A percentile compares a stretch with the other conserved stretches of the same genome.
phyloP scores from a whole-genome alignment of 148 eudicot genomes.

The Tetragonia tetragonoides region DNA sequence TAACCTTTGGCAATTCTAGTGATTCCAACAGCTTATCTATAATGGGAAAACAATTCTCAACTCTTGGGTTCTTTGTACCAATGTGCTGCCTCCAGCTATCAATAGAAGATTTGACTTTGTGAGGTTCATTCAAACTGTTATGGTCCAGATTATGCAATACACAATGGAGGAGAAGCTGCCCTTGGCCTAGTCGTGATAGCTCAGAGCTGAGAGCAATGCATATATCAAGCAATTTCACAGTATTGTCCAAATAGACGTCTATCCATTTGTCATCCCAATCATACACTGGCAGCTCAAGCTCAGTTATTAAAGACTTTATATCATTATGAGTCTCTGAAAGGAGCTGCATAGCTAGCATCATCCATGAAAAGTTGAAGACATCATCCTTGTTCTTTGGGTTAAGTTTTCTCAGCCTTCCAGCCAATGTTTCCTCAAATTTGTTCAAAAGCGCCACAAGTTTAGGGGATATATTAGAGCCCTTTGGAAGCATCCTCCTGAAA shows the following conservation, averaged over 20 bases:
- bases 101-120: conserved; percentile 50
- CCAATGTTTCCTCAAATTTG: conserved; percentile 61
- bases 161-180: conserved; percentile 62
- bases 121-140: conserved; percentile 32
- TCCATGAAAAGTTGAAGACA: conserved; percentile 69
- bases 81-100: conserved; percentile 75
- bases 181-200: conserved; percentile 65
- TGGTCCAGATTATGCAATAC: conserved; percentile 42
- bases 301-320: conserved; percentile 60
- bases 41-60: conserved; percentile 53
- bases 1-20: conserved; percentile 67
- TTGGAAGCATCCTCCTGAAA: conserved; percentile 59
- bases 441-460: conserved; percentile 46
- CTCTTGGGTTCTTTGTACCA: conserved; percentile 46
- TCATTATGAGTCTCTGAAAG: conserved; percentile 72
- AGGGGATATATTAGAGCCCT: conserved; percentile 60
- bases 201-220: conserved; percentile 73
- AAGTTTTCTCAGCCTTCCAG: conserved; percentile 54
- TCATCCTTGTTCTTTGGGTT: conserved; percentile 51
- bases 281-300: conserved; percentile 71
- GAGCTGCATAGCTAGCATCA: conserved; percentile 55
- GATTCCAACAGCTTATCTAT: conserved; percentile 53
- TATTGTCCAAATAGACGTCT: conserved; percentile 81
- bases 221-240: conserved; percentile 77
- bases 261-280: conserved; percentile 96